Evolutionary conservation across 176 grass and related monocot species (phyloP), one percentile per base, ranked within the genome.

Genomic region (Oryza rufipogon): DNA sequence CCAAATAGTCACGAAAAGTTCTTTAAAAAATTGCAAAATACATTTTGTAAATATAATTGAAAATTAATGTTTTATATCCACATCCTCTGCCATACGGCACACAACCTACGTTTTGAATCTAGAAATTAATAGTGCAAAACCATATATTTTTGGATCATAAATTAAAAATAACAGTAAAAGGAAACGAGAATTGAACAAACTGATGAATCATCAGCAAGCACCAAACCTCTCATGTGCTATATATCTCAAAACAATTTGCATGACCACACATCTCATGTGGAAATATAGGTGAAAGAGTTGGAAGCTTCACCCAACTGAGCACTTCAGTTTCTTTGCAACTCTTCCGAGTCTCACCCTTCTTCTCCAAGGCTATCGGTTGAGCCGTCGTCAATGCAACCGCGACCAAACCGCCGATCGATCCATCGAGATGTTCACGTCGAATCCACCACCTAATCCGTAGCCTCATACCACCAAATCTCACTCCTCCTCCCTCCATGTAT

Each of bases 361-460:
- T 81, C 88, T 71, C 63, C 79, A 46, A 46, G 58, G 73, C 74
- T 79, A 75, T 83, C 77, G 71, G 89, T 63, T 91, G 85, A 32
- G 30, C 79, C 72, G 78, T 91, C 90, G 52, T 91, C 90, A 68
- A 61, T 73, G 75, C 38, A 68, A 16, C 80, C 16, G 48, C 84
- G 60, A 86, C 74, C 88, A 77, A 86, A 79, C 56, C 68, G 88
- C 54, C 47, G 51, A 49, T 36, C 34, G 51, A 49, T 36, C 34
- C 4, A 36, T 42, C 68, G 36, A 82, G 79, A 82, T 68, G 88
- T 90, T 90, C 84, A 90, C 79, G 69, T 80, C 75, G 75, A 79
- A 20, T 83, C 88, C 63, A 74, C 83, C 88, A 83, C 84, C 88
- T 17, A 82, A 64, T 58, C 46, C 46, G 11, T 76, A 68, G 61